Evolutionary conservation across 2,329 filamentous ascomycete genomes (phyloP).

Genomic region (Aspergillus fructus): DNA sequence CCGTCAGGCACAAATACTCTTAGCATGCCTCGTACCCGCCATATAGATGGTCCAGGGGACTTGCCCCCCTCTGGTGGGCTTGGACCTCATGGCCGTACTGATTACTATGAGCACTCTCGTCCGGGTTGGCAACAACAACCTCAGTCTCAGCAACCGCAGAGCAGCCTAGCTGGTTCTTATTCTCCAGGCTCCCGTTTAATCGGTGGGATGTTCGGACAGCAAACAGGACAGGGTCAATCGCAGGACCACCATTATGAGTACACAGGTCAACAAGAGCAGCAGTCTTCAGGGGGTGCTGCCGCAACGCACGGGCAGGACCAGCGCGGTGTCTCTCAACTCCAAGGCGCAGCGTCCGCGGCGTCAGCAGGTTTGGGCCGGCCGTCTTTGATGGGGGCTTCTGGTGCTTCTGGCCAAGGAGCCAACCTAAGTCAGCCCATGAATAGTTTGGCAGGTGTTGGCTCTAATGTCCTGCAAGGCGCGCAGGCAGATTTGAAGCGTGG

Average conservation of each 20-base stretch:
- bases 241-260: conserved; percentile 47
- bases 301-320: conserved; percentile 63
- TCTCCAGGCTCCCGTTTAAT: conserved; percentile 42
- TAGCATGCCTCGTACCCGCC: conserved; percentile 60
- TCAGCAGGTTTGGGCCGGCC: conserved; percentile 49
- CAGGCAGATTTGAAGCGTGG: conserved; percentile 69
- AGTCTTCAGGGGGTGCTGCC: conserved; percentile 46
- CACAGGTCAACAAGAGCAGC: conserved; percentile 45
- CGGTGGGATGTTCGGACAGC: conserved; percentile 37
- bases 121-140: conserved; percentile 39
- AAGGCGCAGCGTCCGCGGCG: conserved; percentile 64
- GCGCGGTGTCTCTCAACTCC: conserved; percentile 64
- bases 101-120: conserved; percentile 43
- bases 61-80: conserved; percentile 31
- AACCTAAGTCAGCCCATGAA: conserved; percentile 54
- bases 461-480: conserved; percentile 56
- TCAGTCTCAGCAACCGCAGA: conserved; percentile 32
- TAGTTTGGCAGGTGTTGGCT: conserved; percentile 61
- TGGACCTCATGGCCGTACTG: conserved; percentile 33
- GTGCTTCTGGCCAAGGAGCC: conserved; percentile 45
- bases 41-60: conserved; percentile 35
- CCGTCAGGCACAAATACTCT: conserved; percentile 96
- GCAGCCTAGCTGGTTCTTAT: conserved; percentile 36
- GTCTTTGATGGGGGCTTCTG: conserved; percentile 49
- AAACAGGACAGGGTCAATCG: conserved; percentile 35